A percentile compares a stretch with the other conserved stretches of the same genome.
phyloP scores from a whole-genome alignment of 2,329 filamentous ascomycete species.

The Alternaria conjuncta region DNA sequence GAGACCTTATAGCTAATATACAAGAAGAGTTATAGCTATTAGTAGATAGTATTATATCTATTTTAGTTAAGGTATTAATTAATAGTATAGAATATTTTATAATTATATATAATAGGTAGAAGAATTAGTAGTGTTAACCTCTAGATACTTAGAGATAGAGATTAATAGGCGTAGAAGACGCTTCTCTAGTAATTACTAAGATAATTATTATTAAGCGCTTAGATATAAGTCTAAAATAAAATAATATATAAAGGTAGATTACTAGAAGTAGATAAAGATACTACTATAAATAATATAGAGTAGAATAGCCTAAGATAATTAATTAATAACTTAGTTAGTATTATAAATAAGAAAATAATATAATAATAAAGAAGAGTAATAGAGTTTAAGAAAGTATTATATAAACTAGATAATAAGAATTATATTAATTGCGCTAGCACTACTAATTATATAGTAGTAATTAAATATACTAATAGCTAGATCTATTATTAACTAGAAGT shows the following conservation, averaged over 20 bases:
- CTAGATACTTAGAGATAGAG: neutral
- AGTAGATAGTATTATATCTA: neutral
- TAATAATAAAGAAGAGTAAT: accelerated
- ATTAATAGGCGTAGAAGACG: neutral
- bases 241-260: neutral
- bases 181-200: neutral
- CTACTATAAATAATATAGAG: accelerated
- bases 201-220: neutral
- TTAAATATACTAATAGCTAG: accelerated
- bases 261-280: neutral
- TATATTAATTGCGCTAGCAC: neutral
- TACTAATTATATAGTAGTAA: neutral
- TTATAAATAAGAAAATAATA: neutral
- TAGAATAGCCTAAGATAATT: neutral
- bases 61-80: neutral
- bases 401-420: neutral
- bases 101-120: neutral
- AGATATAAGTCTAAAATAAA: neutral
- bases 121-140: neutral
- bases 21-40: neutral
- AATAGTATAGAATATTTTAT: neutral
- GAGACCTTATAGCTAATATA: too few relatives aligned
- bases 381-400: neutral
- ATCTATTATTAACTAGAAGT: neutral
- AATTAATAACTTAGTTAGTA: neutral